Evolutionary conservation across 371 early-diverging fungal species (phyloP).

Genomic region (Synchytrium microbalum): DNA sequence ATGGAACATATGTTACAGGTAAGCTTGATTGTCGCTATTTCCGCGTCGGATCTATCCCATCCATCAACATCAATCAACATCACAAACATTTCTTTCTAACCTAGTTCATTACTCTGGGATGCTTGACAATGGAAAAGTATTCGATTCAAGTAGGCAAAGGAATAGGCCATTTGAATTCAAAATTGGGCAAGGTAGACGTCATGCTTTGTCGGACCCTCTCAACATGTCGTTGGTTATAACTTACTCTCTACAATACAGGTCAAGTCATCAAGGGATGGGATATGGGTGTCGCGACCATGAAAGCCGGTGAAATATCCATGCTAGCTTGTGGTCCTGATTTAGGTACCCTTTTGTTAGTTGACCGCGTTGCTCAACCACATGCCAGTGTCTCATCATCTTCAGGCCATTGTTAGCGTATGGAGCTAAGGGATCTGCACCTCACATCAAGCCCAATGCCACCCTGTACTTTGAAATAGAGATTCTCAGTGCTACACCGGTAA

Average conservation of each 20-base stretch:
- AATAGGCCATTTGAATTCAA: conserved; percentile 23
- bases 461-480: conserved; percentile 32
- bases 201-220: too few species aligned
- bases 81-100: too few species aligned
- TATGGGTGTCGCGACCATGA: conserved; percentile 49
- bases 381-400: too few species aligned
- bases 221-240: too few species aligned
- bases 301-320: conserved; percentile 38
- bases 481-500: neutral
- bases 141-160: conserved; percentile 19
- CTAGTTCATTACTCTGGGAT: neutral
- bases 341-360: too few species aligned
- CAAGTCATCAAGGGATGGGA: conserved; percentile 86
- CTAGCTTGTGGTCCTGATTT: conserved; percentile 24
- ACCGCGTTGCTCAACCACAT: too few species aligned
- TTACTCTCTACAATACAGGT: too few species aligned
- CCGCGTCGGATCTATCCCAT: neutral
- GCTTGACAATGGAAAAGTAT: neutral
- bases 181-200: conserved; percentile 20
- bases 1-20: neutral
- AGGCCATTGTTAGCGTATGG: conserved; percentile 37
- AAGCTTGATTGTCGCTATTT: neutral
- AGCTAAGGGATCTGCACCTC: conserved; percentile 28
- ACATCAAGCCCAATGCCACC: conserved; percentile 39
- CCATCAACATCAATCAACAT: neutral